phyloP scores from a whole-genome alignment of 2,329 filamentous ascomycete genomes.

The Fusarium avenaceum region DNA sequence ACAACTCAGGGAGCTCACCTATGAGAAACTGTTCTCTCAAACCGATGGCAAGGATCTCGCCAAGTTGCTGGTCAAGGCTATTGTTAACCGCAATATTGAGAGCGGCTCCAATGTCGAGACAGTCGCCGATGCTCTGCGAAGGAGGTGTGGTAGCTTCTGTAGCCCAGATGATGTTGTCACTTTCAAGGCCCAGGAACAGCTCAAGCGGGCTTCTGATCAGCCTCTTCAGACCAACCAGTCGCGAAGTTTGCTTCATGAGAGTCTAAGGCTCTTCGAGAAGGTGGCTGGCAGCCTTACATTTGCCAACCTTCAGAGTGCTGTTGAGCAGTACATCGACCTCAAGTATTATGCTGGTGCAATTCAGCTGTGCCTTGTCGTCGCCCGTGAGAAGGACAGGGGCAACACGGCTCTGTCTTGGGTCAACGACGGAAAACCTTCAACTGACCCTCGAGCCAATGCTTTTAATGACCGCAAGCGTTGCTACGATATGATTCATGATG shows the following conservation, averaged over 20 bases:
- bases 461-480: constrained; percentile 81
- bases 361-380: constrained; percentile 85
- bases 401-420: constrained; percentile 89
- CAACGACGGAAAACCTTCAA: constrained; percentile 80
- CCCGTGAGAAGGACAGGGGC: constrained; percentile 85
- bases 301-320: constrained; percentile 82
- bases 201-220: constrained; percentile 88
- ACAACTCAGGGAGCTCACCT: constrained; percentile 82
- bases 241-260: constrained; percentile 87
- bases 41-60: constrained; percentile 86
- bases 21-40: constrained; percentile 87
- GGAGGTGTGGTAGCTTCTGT: constrained; percentile 96
- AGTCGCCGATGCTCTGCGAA: constrained; percentile 91
- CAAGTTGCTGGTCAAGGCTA: constrained; percentile 95
- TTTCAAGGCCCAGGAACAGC: constrained; percentile 96
- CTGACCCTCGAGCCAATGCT: constrained; percentile 76
- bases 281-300: constrained; percentile 86
- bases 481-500: constrained; percentile 89
- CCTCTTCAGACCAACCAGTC: constrained; percentile 80
- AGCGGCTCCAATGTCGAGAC: constrained; percentile 98
- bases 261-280: constrained; percentile 86
- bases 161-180: constrained; percentile 97
- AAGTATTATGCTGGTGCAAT: constrained; percentile 96
- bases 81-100: constrained; percentile 97
- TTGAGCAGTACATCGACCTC: constrained; percentile 82